A percentile compares a stretch with the other conserved stretches of the same genome.
These are phyloP conservation scores for Elsinoe necatrix DNA, from an alignment of 2,329 filamentous ascomycete species.

Conservation along the genomic window DNA sequence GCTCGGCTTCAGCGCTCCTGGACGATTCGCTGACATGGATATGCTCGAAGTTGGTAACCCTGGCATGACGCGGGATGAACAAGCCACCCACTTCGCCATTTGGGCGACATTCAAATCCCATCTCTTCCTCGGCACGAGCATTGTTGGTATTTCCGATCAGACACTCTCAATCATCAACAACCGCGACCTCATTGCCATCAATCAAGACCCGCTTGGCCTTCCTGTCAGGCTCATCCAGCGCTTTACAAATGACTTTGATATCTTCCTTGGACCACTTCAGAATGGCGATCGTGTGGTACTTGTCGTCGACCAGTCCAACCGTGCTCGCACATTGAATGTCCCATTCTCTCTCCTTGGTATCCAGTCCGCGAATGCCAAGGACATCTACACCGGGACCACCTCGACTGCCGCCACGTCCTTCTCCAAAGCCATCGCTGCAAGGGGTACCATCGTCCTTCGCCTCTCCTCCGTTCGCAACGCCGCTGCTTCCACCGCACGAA, in stretches of 20 bases:
- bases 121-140: slow-evolving; percentile 23
- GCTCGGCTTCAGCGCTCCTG: slow-evolving; percentile 23
- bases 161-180: slow-evolving; percentile 35
- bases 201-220: slow-evolving; percentile 47
- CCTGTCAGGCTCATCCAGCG: slow-evolving; percentile 43
- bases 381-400: slow-evolving; percentile 30
- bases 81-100: slow-evolving; percentile 25
- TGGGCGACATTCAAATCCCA: slow-evolving; percentile 27
- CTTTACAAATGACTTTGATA: slow-evolving; percentile 33
- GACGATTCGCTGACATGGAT: slow-evolving; percentile 26
- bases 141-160: slow-evolving; percentile 19
- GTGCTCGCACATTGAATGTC: slow-evolving; percentile 26
- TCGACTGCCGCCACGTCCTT: slow-evolving; percentile 19
- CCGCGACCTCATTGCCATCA: slow-evolving; percentile 48
- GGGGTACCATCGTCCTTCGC: slow-evolving; percentile 27
- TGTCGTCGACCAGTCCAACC: slow-evolving; percentile 33
- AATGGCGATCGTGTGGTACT: slow-evolving; percentile 30
- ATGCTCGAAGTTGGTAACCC: slow-evolving; percentile 25
- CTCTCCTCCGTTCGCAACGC: slow-evolving; percentile 28
- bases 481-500: slow-evolving; percentile 14
- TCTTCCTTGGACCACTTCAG: slow-evolving; percentile 33
- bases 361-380: slow-evolving; percentile 28
- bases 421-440: slow-evolving; percentile 22
- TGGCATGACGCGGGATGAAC: slow-evolving; percentile 26
- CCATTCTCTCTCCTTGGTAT: slow-evolving; percentile 29